Conservation (phyloP, 805 yeast species). For the Cyberlindnera maritima region DNA sequence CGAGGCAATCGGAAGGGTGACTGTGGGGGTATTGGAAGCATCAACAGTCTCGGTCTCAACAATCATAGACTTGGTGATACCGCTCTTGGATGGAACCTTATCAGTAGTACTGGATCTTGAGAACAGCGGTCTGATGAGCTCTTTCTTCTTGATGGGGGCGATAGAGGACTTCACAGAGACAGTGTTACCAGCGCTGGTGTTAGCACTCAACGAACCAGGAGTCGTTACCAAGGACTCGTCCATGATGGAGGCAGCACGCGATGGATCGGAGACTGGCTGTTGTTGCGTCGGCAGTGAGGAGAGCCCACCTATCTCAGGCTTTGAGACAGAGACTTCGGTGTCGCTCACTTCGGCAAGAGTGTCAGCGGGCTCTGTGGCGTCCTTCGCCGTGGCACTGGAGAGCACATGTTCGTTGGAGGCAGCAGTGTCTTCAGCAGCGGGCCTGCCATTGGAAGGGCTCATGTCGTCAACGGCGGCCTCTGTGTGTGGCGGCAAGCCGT, state of each 20-base stretch:
- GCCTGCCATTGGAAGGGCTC: background rate
- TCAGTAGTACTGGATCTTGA: slow-evolving; percentile 27
- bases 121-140: slow-evolving; percentile 23
- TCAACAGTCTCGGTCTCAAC: slow-evolving; percentile 66
- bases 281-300: background rate
- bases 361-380: background rate
- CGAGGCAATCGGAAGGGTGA: slow-evolving; percentile 27
- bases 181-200: slow-evolving; percentile 7
- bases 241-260: background rate
- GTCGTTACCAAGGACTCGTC: background rate
- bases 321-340: background rate
- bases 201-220: slow-evolving; percentile 1
- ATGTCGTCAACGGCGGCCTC: background rate
- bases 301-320: background rate
- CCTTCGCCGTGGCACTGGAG: background rate
- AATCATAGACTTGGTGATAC: slow-evolving; percentile 38
- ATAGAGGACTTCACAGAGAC: slow-evolving; percentile 4
- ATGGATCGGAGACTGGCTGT: background rate
- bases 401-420: background rate
- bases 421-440: background rate
- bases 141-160: slow-evolving; percentile 20
- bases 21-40: slow-evolving; percentile 33
- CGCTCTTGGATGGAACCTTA: slow-evolving; percentile 13
- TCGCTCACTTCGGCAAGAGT: background rate
- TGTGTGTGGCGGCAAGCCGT: background rate